Base-by-base conservation (phyloP, 139 green algal genomes). In the Coelastrella sp. region DNA sequence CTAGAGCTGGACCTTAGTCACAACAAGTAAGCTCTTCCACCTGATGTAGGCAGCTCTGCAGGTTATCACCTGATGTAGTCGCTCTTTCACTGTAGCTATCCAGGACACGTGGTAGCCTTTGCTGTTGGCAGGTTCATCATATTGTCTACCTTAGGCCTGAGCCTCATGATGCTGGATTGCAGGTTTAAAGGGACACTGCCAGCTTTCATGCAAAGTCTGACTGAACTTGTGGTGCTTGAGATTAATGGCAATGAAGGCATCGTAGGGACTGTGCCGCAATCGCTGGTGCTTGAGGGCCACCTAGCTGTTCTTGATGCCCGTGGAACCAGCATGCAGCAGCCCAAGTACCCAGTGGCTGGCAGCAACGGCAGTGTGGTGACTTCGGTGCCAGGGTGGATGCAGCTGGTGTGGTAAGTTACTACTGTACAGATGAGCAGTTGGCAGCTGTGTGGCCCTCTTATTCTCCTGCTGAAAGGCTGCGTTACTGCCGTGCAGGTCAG, bases 291-390 rank as follows among this genome's bases (percentile, higher is more conserved):
- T 7, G 9, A 73, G 22, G 22, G 17, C 6, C 81, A 86, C 20
- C 59, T 86, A 8, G 81, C n/a, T 27, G 11, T 86, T n/a, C 20
- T 86, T 17, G 81, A 86, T 74, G 59, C 9, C 58, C 59, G 81
- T n/a, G 59, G 59, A 9, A 86, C 81, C 12, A 86, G 81, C 59
- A 60, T 86, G 81, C 81, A 86, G 60, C 59, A 86, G 27, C 79
- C 79, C 57, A 68, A 49, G 19, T 56, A 49, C n/a, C 7, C 27
- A 19, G 7, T n/a, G n/a, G 56, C 79, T 12, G 58, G 27, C 78
- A 83, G 35, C 19, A 68, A 25, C n/a, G 56, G 8, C 22, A 84
- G 56, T 24, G 56, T 22, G n/a, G 19, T 22, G 19, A 84, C 81
- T 14, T 59, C 81, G n/a, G 81, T 86, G 59, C 81, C 81, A 7